Evolutionary conservation across 108 stramenopile species (phyloP), one percentile per base, ranked within the genome.

Genomic region (Conticribra weissflogii): DNA sequence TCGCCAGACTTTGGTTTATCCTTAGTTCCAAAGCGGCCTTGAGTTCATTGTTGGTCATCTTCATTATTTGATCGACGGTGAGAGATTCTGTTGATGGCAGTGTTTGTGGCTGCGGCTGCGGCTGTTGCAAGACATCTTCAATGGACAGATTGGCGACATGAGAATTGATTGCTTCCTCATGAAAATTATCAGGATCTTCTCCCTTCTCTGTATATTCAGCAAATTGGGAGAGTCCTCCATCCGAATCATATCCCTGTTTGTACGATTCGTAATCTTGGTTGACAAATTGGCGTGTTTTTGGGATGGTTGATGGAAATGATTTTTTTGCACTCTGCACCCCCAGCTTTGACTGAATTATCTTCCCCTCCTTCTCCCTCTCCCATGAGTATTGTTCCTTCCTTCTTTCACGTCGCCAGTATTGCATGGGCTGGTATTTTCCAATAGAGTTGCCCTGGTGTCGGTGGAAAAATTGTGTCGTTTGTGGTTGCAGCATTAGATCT

Each of bases 191-290:
- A 29, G 46, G 7, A 51, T 65, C 63, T 21, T 65, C 63, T 31
- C 24, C 12, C n/a, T n/a, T n/a, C 31, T 50, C 3, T 0, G 28
- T 23, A 32, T 54, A 23, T 7, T 5, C 8, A 41, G 17, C 52
- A 65, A 50, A 54, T 0, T 28, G 19, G 9, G 63, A 46, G 45
- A 63, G 63, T 44, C 25, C 52, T 17, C 50, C 63, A 21, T 65
- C 63, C 21, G 63, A 65, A 22, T 65, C 63, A 54, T 65, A 52
- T 16, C 63, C 63, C 23, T 65, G 49, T 16, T 65, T 49, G 1
- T 65, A 47, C 23, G 52, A 49, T 3, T 16, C 32, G 22, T 49
- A n/a, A 12, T 65, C 2, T 54, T 65, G 63, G 47, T 65, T 65
- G 16, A 21, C 29, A 23, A 65, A 65, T 12, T 41, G 36, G 36